Conservation (phyloP, 2,329 filamentous ascomycete species). For the Cytospora piceicola region DNA sequence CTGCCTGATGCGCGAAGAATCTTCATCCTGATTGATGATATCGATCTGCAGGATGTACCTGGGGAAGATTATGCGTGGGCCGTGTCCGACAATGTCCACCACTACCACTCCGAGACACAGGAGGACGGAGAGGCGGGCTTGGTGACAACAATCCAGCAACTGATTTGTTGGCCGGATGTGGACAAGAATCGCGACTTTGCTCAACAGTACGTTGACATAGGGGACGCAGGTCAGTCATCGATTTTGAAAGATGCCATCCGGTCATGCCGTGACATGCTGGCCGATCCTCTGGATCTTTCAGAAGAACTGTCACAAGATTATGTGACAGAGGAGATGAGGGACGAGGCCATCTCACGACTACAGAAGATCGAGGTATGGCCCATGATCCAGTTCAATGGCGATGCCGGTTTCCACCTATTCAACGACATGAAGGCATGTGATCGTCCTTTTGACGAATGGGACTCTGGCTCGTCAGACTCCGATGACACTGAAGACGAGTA, state of each 20-base stretch:
- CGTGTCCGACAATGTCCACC: slow-evolving; percentile 37
- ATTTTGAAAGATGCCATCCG: neutral
- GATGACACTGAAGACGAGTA: slow-evolving; percentile 40
- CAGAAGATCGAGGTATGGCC: slow-evolving; percentile 36
- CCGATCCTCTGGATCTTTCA: neutral
- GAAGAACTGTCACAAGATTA: neutral
- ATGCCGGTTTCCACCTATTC: slow-evolving; percentile 19
- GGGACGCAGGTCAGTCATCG: neutral
- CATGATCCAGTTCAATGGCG: slow-evolving; percentile 39
- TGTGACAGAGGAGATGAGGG: slow-evolving; percentile 1
- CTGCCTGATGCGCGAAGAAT: slow-evolving; percentile 12
- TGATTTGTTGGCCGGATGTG: slow-evolving; percentile 43
- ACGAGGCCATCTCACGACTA: neutral
- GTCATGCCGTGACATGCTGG: neutral
- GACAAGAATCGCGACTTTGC: slow-evolving; percentile 39
- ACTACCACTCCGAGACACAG: slow-evolving; percentile 36
- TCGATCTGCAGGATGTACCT: neutral
- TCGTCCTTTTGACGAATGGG: slow-evolving; percentile 10
- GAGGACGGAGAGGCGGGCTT: slow-evolving; percentile 34
- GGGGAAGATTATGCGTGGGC: slow-evolving; percentile 38
- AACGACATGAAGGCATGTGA: slow-evolving; percentile 27
- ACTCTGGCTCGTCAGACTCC: slow-evolving; percentile 30
- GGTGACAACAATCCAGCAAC: slow-evolving; percentile 35
- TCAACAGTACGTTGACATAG: slow-evolving; percentile 13
- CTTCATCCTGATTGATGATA: slow-evolving; percentile 12